Percentiles rank a stretch among this genome's conserved stretches.
Conservation (phyloP, 805 yeast species). For the Candida maesae region DNA sequence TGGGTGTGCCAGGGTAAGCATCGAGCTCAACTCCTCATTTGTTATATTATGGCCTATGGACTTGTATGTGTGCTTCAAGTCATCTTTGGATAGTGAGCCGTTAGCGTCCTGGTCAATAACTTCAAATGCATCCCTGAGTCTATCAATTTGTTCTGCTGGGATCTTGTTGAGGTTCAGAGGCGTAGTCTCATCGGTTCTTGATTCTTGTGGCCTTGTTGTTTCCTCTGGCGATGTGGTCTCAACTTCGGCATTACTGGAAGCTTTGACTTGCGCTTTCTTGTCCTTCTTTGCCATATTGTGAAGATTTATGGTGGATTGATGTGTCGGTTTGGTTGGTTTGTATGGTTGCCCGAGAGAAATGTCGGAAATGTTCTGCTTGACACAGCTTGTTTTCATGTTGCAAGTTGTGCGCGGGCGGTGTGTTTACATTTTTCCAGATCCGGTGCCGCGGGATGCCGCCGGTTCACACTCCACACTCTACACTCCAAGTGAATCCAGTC, state of each 20-base stretch:
- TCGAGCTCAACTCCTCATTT: constrained; percentile 40
- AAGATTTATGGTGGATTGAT: too few relatives aligned
- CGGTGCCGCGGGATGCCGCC: background rate
- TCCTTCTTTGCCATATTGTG: constrained; percentile 6
- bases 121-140: constrained; percentile 70
- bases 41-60: constrained; percentile 46
- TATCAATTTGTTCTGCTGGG: constrained; percentile 59
- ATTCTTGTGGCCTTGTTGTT: background rate
- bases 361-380: too few relatives aligned
- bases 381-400: too few relatives aligned
- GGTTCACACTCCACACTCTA: background rate
- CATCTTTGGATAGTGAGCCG: constrained; percentile 53
- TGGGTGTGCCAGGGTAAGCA: constrained; percentile 33
- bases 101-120: constrained; percentile 81
- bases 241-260: too few relatives aligned
- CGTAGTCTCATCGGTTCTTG: background rate
- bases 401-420: too few relatives aligned
- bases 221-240: too few relatives aligned
- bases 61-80: constrained; percentile 50
- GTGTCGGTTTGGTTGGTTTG: too few relatives aligned
- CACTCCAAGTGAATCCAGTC: too few relatives aligned
- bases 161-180: constrained; percentile 36
- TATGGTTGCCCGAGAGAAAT: too few relatives aligned
- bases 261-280: constrained; percentile 1
- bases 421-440: constrained; percentile 12